These are phyloP conservation scores for Dioscorea zingiberensis DNA, from an alignment of 106 monocot species.

Conservation along the genomic window DNA sequence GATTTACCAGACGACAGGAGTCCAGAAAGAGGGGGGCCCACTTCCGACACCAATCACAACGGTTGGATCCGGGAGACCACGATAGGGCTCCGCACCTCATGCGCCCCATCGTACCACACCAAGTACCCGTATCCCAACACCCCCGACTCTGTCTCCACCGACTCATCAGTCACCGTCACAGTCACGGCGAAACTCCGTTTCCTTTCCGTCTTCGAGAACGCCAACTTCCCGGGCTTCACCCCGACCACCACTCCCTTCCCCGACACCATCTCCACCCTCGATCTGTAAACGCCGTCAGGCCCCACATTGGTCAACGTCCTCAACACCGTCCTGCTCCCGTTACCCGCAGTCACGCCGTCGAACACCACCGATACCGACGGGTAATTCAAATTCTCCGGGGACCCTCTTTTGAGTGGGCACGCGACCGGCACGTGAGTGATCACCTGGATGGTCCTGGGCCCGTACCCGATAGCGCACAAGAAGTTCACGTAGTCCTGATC, in stretches of 20 bases:
- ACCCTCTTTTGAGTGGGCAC: constrained; percentile 43
- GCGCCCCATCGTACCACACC: constrained; percentile 80
- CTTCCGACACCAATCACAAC: constrained; percentile 27
- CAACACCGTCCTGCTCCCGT: constrained; percentile 45
- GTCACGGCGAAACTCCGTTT: constrained; percentile 53
- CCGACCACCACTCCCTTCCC: constrained; percentile 43
- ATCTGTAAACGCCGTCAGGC: constrained; percentile 37
- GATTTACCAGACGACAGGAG: not conserved
- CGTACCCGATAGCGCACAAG: constrained; percentile 82
- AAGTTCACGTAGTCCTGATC: constrained; percentile 69
- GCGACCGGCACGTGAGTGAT: constrained; percentile 57
- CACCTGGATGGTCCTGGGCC: constrained; percentile 56
- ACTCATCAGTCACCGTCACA: constrained; percentile 25
- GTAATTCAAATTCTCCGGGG: constrained; percentile 68
- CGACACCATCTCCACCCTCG: constrained; percentile 41
- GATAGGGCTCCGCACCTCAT: constrained; percentile 86
- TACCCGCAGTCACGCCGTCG: constrained; percentile 19
- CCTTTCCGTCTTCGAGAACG: constrained; percentile 40
- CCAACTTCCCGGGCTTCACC: constrained; percentile 72
- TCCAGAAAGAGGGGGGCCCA: not conserved
- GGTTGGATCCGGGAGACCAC: constrained; percentile 67
- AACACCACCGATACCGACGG: constrained; percentile 78
- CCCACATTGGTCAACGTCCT: constrained; percentile 82
- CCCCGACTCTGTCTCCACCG: constrained; percentile 3
- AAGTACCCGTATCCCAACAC: constrained; percentile 37